Evolutionary conservation across 371 early-diverging fungal species (phyloP).

Genomic region (Mortierella sp.): DNA sequence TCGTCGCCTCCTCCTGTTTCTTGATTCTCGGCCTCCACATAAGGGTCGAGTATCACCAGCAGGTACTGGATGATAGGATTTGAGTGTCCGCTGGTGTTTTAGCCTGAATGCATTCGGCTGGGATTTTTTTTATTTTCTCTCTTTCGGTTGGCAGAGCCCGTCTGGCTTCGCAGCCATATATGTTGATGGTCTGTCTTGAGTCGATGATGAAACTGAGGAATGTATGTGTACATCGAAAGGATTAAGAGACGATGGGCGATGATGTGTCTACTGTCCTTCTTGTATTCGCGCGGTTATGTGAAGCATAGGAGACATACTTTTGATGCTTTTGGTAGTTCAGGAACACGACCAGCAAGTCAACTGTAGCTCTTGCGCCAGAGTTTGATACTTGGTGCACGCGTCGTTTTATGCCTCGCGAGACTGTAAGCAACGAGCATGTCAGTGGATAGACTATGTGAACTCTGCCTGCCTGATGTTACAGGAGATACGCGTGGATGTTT

Average conservation of each 20-base stretch:
- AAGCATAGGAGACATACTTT: background rate
- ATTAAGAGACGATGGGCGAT: background rate
- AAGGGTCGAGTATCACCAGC: background rate
- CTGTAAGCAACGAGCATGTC: background rate
- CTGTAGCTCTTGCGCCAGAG: background rate
- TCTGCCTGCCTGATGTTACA: too few species aligned
- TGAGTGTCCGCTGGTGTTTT: background rate
- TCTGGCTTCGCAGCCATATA: background rate
- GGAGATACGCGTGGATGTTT: too few species aligned
- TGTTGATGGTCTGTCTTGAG: background rate
- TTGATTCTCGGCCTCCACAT: background rate
- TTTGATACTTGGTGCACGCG: background rate
- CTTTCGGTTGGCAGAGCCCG: background rate
- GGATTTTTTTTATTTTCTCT: background rate
- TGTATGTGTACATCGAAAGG: background rate
- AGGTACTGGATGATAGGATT: background rate
- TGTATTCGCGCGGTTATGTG: background rate
- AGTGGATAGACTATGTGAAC: background rate
- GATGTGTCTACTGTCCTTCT: background rate
- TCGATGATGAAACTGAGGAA: background rate
- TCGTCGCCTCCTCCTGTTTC: background rate
- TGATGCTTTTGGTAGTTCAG: background rate
- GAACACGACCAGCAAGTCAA: too few species aligned
- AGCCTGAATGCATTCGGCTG: background rate
- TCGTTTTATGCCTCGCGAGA: background rate